Percentiles rank a stretch among this genome's conserved stretches.
phyloP scores from a whole-genome alignment of 2,329 filamentous ascomycete genomes.

The Colletotrichum chrysophilum region DNA sequence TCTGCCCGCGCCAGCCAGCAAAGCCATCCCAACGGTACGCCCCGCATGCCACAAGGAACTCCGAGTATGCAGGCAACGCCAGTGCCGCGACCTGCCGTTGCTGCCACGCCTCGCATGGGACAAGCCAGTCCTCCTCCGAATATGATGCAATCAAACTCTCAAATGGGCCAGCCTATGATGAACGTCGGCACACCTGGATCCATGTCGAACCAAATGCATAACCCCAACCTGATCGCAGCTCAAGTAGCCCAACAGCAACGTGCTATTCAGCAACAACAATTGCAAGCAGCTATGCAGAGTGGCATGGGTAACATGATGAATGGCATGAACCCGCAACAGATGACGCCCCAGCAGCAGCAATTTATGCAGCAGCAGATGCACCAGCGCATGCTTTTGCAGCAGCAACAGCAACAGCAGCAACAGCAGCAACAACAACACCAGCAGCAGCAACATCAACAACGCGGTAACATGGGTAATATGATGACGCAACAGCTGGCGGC shows the following conservation, averaged over 20 bases:
- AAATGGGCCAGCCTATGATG: conserved; percentile 58
- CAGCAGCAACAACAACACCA: conserved; percentile 39
- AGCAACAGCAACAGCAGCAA: conserved; percentile 41
- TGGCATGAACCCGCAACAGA: conserved; percentile 39
- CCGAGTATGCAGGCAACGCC: conserved; percentile 69
- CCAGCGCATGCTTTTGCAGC: conserved; percentile 17
- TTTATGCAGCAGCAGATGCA: conserved; percentile 28
- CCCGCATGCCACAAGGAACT: conserved; percentile 65
- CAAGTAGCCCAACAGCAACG: conserved; percentile 56
- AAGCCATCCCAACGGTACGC: conserved; percentile 68
- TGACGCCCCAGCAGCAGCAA: conserved; percentile 19
- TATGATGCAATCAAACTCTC: conserved; percentile 63
- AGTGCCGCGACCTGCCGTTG: conserved; percentile 55
- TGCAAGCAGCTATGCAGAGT: conserved; percentile 39
- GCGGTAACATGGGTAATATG: conserved; percentile 41
- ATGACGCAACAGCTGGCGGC: conserved; percentile 47
- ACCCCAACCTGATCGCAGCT: conserved; percentile 43
- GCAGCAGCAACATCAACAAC: conserved; percentile 34
- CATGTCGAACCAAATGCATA: conserved; percentile 43
- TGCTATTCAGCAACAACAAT: conserved; percentile 47
- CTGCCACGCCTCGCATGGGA: conserved; percentile 65
- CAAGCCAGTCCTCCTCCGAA: conserved; percentile 67
- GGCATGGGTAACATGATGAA: conserved; percentile 35
- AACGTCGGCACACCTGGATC: conserved; percentile 38
- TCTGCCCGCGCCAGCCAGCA: conserved; percentile 69